A percentile compares a stretch with the other conserved stretches of the same genome.
Evolutionary conservation across 2,329 filamentous ascomycete species (phyloP).

Genomic region (Pseudocercospora cruenta): DNA sequence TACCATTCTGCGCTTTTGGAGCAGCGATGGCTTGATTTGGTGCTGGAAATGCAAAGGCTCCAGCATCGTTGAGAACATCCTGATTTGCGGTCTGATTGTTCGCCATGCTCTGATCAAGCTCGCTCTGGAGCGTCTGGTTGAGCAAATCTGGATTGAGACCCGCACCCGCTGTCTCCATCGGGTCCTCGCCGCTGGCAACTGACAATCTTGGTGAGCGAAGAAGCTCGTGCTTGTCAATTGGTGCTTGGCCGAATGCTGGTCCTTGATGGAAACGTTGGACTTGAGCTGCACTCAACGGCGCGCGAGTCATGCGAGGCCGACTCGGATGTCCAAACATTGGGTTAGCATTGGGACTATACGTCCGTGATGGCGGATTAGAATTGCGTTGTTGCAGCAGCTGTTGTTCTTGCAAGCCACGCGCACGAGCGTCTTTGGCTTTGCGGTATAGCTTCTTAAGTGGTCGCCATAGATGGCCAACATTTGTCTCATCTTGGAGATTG

Average conservation of each 20-base stretch:
- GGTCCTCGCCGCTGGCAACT: slow-evolving; percentile 23
- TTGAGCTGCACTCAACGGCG: slow-evolving; percentile 41
- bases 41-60: background rate
- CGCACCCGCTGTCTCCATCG: slow-evolving; percentile 20
- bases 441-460: slow-evolving; percentile 64
- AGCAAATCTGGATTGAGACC: slow-evolving; percentile 15
- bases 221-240: slow-evolving; percentile 39
- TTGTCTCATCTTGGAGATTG: slow-evolving; percentile 35
- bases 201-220: slow-evolving; percentile 35
- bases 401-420: slow-evolving; percentile 53
- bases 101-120: slow-evolving; percentile 13
- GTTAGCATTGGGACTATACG: slow-evolving; percentile 40
- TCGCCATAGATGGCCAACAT: slow-evolving; percentile 63
- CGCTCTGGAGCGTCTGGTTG: slow-evolving; percentile 9
- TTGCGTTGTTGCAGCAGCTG: slow-evolving; percentile 27
- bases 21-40: slow-evolving; percentile 14
- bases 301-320: slow-evolving; percentile 35
- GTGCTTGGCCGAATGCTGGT: slow-evolving; percentile 37
- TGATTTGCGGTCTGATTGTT: background rate
- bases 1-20: slow-evolving; percentile 13
- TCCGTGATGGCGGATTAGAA: slow-evolving; percentile 27
- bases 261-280: slow-evolving; percentile 38
- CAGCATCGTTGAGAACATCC: background rate
- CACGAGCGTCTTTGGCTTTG: slow-evolving; percentile 59
- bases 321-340: slow-evolving; percentile 39